Percentiles rank a stretch among this genome's conserved stretches.
These are phyloP conservation scores for Trametes polyzona DNA, from an alignment of 1,284 basidiomycete genomes.

Conservation along the genomic window DNA sequence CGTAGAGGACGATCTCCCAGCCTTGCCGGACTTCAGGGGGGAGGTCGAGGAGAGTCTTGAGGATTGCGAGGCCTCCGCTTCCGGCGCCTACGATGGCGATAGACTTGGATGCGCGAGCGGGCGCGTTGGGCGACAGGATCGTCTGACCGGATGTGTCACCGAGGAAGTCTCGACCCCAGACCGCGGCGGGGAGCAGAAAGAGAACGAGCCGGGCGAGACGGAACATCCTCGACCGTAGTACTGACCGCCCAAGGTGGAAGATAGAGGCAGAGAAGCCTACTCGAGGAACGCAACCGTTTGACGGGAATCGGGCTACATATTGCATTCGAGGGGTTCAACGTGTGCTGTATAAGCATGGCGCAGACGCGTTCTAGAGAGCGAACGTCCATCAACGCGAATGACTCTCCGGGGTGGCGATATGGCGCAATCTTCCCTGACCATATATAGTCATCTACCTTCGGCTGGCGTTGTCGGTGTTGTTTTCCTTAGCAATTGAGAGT, in stretches of 20 bases:
- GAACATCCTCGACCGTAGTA: slow-evolving; percentile 3
- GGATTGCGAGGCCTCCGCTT: slow-evolving; percentile 54
- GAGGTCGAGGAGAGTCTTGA: slow-evolving; percentile 54
- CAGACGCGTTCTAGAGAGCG: not conserved
- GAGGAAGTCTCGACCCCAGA: not conserved
- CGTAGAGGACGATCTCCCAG: slow-evolving; percentile 56
- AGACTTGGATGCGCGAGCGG: slow-evolving; percentile 40
- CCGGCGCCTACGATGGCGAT: slow-evolving; percentile 58
- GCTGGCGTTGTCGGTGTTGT: too few species aligned
- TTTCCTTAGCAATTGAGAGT: too few species aligned
- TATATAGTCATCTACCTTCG: slow-evolving; percentile 2
- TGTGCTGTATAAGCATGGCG: not conserved
- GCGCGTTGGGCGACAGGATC: not conserved
- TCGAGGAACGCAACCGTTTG: not conserved
- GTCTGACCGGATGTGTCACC: slow-evolving; percentile 2
- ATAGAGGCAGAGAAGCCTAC: not conserved
- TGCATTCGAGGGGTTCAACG: not conserved
- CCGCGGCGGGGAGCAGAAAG: slow-evolving; percentile 2
- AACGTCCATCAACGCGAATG: slow-evolving; percentile 11
- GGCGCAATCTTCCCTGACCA: slow-evolving; percentile 22
- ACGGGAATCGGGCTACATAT: not conserved
- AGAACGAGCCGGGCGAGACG: not conserved
- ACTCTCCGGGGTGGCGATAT: slow-evolving; percentile 18
- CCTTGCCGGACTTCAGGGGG: slow-evolving; percentile 40
- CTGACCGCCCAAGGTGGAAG: not conserved